A percentile compares a stretch with the other conserved stretches of the same genome.
phyloP scores from a whole-genome alignment of 495 filamentous ascomycete species.

The Opeltia flavorubescens region DNA sequence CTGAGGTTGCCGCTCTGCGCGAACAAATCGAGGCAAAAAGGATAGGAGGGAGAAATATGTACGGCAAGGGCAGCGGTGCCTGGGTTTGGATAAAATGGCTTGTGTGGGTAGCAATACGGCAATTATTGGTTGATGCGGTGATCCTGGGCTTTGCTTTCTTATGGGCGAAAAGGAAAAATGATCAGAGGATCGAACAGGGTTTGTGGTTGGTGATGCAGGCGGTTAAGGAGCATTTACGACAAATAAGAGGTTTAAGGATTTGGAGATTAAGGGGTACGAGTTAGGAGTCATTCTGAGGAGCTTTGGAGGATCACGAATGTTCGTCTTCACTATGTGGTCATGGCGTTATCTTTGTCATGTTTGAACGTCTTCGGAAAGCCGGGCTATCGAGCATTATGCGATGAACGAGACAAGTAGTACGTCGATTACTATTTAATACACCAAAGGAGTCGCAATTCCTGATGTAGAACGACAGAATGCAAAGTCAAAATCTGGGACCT shows the following conservation, averaged over 20 bases:
- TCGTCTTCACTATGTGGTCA: too few relatives aligned
- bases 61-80: slow-evolving; percentile 38
- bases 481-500: too few relatives aligned
- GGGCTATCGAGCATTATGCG: too few relatives aligned
- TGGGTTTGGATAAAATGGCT: slow-evolving; percentile 60
- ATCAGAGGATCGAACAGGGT: slow-evolving; percentile 64
- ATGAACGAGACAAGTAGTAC: too few relatives aligned
- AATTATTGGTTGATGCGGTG: slow-evolving; percentile 56
- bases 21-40: slow-evolving; percentile 64
- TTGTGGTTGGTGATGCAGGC: slow-evolving; percentile 49
- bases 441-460: too few relatives aligned
- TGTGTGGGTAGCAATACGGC: slow-evolving; percentile 55
- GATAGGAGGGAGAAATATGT: slow-evolving; percentile 35
- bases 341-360: too few relatives aligned
- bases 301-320: too few relatives aligned
- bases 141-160: slow-evolving; percentile 56
- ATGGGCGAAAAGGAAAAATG: slow-evolving; percentile 67
- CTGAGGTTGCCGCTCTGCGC: slow-evolving; percentile 83
- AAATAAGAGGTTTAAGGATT: slow-evolving; percentile 23
- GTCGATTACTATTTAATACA: too few relatives aligned
- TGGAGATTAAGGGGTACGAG: neutral
- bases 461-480: too few relatives aligned
- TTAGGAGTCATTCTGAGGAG: neutral
- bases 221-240: slow-evolving; percentile 43
- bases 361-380: too few relatives aligned